Base-by-base conservation (phyloP, 1,284 basidiomycete species). In the Hortiboletus rubellus region DNA sequence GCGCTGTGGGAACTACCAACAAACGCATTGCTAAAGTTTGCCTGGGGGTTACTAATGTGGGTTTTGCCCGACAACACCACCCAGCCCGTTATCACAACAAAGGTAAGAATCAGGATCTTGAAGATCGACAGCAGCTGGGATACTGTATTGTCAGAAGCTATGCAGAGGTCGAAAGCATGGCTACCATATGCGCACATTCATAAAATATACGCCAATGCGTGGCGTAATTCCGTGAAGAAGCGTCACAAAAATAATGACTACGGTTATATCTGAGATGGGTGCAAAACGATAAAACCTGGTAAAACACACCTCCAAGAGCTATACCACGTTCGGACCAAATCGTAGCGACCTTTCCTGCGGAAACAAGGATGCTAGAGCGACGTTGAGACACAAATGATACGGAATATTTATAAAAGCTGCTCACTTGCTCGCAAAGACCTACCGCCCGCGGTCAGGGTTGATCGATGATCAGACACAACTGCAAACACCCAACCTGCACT, bases 291-390 rank as follows among this genome's bases (percentile, higher is more conserved):
- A 22, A 24, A 22, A 14, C 10, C 7, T 11, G 38, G n/a, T 8
- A 2, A 37, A 27, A 63, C 70, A 3, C 50, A 82, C 80, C 82
- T 71, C 72, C 84, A 6, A 84, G 62, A 4, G 80, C 84, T 46
- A 86, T 85, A 0, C 82, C 84, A 52, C 83, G 79, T 10, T 78
- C 76, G 2, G 69, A 71, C 84, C 84, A 86, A 11, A 73, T 71
- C 22, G 68, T 72, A 0, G 76, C 74, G 2, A 63, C 62, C 27
- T 74, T 66, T 5, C 76, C 79, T 6, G 77, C 81, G 7, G 76
- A 71, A 46, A 80, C 66, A 17, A 82, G 74, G 46, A 81, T 82
- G 55, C 82, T 83, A 43, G 5, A 37, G 24, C 6, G 37, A 18
- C 7, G 6, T 61, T 43, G 46, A 22, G 30, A 43, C 5, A 27